Conservation (phyloP, 495 filamentous ascomycete genomes). For the Annulohypoxylon stygium region DNA sequence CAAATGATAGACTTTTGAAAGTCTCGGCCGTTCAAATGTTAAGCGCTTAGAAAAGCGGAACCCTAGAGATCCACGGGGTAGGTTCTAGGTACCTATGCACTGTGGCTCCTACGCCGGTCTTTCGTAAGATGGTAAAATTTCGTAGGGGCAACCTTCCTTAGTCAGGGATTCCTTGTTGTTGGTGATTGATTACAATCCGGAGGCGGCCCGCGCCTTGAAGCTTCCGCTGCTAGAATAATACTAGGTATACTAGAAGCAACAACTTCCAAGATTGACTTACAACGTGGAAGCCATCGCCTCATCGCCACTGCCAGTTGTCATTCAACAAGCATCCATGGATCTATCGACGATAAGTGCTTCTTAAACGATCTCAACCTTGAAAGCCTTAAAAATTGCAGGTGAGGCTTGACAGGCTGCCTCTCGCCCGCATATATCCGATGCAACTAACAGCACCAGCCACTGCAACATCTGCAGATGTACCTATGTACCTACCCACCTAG, state of each 20-base stretch:
- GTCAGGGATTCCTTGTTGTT: constrained; percentile 45
- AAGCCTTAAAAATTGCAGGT: neutral
- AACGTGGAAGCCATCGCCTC: constrained; percentile 5
- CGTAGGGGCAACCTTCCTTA: constrained; percentile 21
- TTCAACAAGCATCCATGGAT: constrained; percentile 27
- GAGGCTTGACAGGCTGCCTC: constrained; percentile 38
- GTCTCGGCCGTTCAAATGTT: constrained; percentile 3
- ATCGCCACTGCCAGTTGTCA: constrained; percentile 47
- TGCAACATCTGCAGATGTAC: constrained; percentile 21
- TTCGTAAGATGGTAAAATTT: constrained; percentile 13
- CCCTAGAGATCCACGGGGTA: constrained; percentile 11
- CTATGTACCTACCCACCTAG: constrained; percentile 23
- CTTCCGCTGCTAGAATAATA: constrained; percentile 19
- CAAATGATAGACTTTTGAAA: neutral
- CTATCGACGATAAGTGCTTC: neutral
- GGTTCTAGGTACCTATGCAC: no score
- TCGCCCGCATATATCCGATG: constrained; percentile 43
- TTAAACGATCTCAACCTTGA: neutral
- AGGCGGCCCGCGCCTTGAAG: constrained; percentile 44
- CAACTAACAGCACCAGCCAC: constrained; percentile 35
- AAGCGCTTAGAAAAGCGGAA: constrained; percentile 40
- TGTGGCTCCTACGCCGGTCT: constrained; percentile 6
- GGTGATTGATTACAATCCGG: constrained; percentile 34
- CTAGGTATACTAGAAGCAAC: neutral
- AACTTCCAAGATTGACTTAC: neutral